Percentiles rank a stretch among this genome's conserved stretches.
phyloP scores from a whole-genome alignment of 1,284 basidiomycete species.

The Veloporphyrellus conicus region DNA sequence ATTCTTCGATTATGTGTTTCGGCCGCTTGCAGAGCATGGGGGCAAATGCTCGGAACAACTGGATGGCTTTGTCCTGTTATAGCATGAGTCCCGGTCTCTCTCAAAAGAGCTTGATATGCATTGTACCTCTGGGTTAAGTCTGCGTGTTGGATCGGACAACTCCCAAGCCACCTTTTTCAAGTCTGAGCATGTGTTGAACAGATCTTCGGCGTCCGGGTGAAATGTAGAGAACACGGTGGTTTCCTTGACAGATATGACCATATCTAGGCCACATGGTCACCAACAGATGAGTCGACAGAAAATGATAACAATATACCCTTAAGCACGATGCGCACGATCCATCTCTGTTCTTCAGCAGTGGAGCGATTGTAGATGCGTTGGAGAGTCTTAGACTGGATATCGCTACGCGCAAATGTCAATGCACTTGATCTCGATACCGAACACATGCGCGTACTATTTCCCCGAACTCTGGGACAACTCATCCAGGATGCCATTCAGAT shows the following conservation, averaged over 20 bases:
- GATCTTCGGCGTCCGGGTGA: slow-evolving; percentile 84
- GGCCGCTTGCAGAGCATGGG: slow-evolving; percentile 92
- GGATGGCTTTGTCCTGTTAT: slow-evolving; percentile 71
- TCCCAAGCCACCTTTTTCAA: slow-evolving; percentile 87
- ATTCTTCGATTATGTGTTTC: slow-evolving; percentile 71
- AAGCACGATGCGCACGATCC: slow-evolving; percentile 89
- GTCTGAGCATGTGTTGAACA: slow-evolving; percentile 94
- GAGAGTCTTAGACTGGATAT: slow-evolving; percentile 69
- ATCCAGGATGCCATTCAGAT: slow-evolving; percentile 77
- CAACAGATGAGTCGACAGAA: background rate
- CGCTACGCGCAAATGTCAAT: slow-evolving; percentile 41
- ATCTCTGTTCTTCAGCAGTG: slow-evolving; percentile 81
- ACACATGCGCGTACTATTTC: slow-evolving; percentile 49
- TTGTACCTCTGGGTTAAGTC: slow-evolving; percentile 59
- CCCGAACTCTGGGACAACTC: slow-evolving; percentile 65
- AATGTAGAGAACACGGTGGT: slow-evolving; percentile 83
- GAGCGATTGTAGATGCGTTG: slow-evolving; percentile 72
- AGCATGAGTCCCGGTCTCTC: background rate
- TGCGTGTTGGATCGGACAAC: slow-evolving; percentile 60
- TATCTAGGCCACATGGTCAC: slow-evolving; percentile 44
- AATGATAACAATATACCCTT: slow-evolving; percentile 61
- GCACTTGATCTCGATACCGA: background rate
- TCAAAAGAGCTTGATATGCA: background rate
- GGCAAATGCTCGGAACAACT: slow-evolving; percentile 79
- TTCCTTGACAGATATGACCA: slow-evolving; percentile 80